These are phyloP conservation scores for Hansenula lynferdii DNA, from an alignment of 1,139 yeast species.

Conservation along the genomic window DNA sequence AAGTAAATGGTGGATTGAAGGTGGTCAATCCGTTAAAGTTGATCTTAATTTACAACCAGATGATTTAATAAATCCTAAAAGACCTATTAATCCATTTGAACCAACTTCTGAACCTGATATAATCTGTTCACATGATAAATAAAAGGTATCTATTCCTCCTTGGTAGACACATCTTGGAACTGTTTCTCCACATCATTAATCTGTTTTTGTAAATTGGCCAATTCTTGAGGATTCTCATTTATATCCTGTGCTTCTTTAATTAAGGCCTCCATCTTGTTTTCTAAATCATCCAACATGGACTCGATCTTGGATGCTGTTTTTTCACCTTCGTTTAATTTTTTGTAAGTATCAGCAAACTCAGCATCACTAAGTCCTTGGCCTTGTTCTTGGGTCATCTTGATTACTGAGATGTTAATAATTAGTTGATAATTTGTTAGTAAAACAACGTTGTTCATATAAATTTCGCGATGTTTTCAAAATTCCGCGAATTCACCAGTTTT, in stretches of 20 bases:
- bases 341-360: slow-evolving; percentile 42
- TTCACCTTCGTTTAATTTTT: slow-evolving; percentile 53
- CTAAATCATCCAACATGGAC: slow-evolving; percentile 49
- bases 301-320: slow-evolving; percentile 50
- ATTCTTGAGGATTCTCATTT: slow-evolving; percentile 1
- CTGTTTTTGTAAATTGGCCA: too few species aligned
- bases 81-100: slow-evolving; percentile 69
- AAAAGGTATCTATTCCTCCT: neutral
- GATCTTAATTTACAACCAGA: slow-evolving; percentile 28
- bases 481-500: too few species aligned
- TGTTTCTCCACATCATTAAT: neutral
- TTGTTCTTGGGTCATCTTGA: slow-evolving; percentile 6
- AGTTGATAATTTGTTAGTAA: too few species aligned
- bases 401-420: neutral
- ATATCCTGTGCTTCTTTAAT: slow-evolving; percentile 27
- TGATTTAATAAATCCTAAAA: slow-evolving; percentile 60
- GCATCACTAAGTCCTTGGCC: slow-evolving; percentile 1
- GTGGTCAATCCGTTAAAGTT: slow-evolving; percentile 73
- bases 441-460: neutral
- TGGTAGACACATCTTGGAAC: neutral
- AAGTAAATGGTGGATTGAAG: slow-evolving; percentile 89
- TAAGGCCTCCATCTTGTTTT: slow-evolving; percentile 47
- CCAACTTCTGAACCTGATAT: slow-evolving; percentile 36
- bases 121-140: slow-evolving; percentile 1
- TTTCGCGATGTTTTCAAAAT: too few species aligned